Conservation (phyloP, 2,329 filamentous ascomycete genomes). For the Trichothecium roseum region DNA sequence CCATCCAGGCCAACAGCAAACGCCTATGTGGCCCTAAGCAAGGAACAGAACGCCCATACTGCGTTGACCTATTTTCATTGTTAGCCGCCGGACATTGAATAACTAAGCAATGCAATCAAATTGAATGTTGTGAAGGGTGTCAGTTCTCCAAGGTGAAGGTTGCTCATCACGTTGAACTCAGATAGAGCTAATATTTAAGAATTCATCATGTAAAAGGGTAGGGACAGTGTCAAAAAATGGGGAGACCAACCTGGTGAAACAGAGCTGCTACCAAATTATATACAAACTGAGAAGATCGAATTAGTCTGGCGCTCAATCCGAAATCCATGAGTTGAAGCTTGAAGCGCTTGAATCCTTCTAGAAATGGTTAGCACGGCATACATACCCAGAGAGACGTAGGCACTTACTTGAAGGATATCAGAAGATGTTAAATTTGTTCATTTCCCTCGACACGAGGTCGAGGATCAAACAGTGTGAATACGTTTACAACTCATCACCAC, state of each 20-base stretch:
- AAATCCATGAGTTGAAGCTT: too few relatives aligned
- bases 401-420: constrained; percentile 36
- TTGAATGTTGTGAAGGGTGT: constrained; percentile 13
- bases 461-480: constrained; percentile 54
- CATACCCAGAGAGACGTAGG: not conserved
- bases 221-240: not conserved
- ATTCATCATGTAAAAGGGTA: constrained; percentile 36
- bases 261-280: too few relatives aligned
- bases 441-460: constrained; percentile 29
- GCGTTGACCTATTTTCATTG: too few relatives aligned
- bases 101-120: not conserved
- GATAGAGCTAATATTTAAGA: constrained; percentile 33
- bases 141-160: constrained; percentile 54
- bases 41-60: too few relatives aligned
- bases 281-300: too few relatives aligned
- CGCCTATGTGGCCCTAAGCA: too few relatives aligned
- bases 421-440: constrained; percentile 44
- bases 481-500: constrained; percentile 37
- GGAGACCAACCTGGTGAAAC: not conserved
- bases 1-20: too few relatives aligned
- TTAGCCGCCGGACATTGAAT: not conserved
- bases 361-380: constrained; percentile 6
- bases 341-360: not conserved
- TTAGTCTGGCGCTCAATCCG: too few relatives aligned
- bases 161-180: constrained; percentile 48